These are phyloP conservation scores for Austroboletus niveus DNA, from an alignment of 1,284 basidiomycete species.

Conservation along the genomic window DNA sequence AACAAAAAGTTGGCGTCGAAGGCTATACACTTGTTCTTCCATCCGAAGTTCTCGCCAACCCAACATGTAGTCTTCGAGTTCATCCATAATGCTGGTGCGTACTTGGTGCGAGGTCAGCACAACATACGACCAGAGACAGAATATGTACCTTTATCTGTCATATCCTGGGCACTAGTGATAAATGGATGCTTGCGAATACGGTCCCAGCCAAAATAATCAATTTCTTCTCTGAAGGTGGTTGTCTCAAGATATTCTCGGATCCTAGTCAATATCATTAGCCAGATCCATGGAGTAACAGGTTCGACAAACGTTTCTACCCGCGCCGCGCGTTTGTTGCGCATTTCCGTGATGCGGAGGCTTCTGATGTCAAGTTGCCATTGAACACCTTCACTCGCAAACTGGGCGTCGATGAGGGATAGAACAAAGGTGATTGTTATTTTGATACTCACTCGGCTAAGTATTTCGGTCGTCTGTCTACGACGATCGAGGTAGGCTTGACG, in stretches of 20 bases:
- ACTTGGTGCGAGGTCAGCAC: constrained; percentile 19
- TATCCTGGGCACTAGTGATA: constrained; percentile 22
- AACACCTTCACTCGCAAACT: constrained; percentile 28
- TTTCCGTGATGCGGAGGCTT: constrained; percentile 15
- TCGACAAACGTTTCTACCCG: constrained; percentile 26
- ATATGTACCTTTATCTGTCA: constrained; percentile 20
- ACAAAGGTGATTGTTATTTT: background rate
- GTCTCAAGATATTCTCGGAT: constrained; percentile 17
- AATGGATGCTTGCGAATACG: constrained; percentile 29
- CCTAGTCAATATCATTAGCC: constrained; percentile 17
- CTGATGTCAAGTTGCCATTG: constrained; percentile 25
- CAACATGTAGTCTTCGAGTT: constrained; percentile 29
- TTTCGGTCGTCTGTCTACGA: constrained; percentile 11
- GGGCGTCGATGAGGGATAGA: constrained; percentile 5
- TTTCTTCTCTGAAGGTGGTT: constrained; percentile 25
- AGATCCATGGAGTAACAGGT: background rate
- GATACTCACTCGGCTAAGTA: constrained; percentile 11
- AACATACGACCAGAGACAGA: background rate
- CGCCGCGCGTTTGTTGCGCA: constrained; percentile 25
- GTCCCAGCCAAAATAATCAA: constrained; percentile 31
- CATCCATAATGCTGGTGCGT: constrained; percentile 14
- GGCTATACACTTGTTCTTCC: constrained; percentile 29
- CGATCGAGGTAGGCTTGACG: constrained; percentile 23
- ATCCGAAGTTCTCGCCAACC: constrained; percentile 33
- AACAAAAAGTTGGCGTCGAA: constrained; percentile 27